Evolutionary conservation across 2,329 filamentous ascomycete species (phyloP).

Genomic region (Thielaviopsis ethacetica): DNA sequence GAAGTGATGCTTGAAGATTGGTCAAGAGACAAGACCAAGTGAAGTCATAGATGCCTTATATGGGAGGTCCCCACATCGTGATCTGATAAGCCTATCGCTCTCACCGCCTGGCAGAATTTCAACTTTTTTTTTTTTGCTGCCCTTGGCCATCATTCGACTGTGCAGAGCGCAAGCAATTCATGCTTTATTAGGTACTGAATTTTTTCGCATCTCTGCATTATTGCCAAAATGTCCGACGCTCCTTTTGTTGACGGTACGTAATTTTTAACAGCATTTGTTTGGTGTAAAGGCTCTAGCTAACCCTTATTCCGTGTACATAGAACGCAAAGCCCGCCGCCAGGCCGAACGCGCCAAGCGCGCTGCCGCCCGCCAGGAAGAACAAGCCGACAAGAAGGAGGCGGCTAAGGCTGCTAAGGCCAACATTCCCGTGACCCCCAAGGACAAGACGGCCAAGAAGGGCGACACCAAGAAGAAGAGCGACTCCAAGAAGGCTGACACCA

Average conservation of each 20-base stretch:
- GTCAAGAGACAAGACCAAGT: background rate
- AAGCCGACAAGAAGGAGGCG: background rate
- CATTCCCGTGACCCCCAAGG: background rate
- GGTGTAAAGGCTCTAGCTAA: background rate
- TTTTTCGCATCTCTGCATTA: background rate
- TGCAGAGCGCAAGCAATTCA: background rate
- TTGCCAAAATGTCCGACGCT: background rate
- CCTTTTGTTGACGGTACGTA: constrained; percentile 10
- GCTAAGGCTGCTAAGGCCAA: constrained; percentile 1
- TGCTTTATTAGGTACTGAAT: background rate
- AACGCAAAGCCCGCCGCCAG: constrained; percentile 11
- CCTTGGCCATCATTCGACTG: background rate
- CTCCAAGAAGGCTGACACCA: background rate
- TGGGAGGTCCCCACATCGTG: background rate
- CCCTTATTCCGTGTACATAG: background rate
- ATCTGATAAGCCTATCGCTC: constrained; percentile 1
- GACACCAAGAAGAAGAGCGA: background rate
- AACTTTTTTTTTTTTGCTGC: constrained; percentile 9
- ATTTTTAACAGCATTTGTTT: background rate
- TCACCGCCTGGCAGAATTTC: constrained; percentile 11
- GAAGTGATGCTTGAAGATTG: background rate
- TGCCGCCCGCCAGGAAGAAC: constrained; percentile 1
- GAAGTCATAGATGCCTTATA: background rate
- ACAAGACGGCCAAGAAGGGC: background rate
- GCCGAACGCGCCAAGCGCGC: constrained; percentile 10